Percentiles rank a stretch among this genome's conserved stretches.
phyloP scores from a whole-genome alignment of 768 basidiomycete species.

The Porphyrellus cyaneotinctus region DNA sequence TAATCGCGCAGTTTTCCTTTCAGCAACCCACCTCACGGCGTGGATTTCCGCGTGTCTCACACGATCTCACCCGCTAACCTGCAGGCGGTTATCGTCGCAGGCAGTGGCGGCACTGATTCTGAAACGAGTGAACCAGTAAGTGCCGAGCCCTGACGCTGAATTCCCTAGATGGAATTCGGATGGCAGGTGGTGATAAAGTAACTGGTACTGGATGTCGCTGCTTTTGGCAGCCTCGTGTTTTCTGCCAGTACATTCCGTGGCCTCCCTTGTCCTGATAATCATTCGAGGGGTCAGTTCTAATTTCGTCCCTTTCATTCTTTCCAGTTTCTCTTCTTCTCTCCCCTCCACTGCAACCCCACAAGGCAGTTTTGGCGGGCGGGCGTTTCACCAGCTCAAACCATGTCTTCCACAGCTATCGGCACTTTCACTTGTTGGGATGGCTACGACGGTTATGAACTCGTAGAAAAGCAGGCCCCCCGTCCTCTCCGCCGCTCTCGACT shows the following conservation, averaged over 20 bases:
- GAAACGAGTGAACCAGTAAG: background rate
- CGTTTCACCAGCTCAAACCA: conserved; percentile 13
- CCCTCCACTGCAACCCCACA: conserved; percentile 20
- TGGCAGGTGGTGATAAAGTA: conserved; percentile 23
- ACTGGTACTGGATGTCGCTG: conserved; percentile 21
- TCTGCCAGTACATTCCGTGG: conserved; percentile 22
- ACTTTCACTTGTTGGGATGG: conserved; percentile 34
- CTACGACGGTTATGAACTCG: conserved; percentile 27
- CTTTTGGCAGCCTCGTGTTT: conserved; percentile 36
- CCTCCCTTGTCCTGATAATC: conserved; percentile 31
- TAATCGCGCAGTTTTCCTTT: conserved; percentile 20
- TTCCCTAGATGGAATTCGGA: conserved; percentile 13
- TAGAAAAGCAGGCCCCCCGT: conserved; percentile 15
- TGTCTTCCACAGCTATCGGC: conserved; percentile 32
- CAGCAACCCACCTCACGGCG: conserved; percentile 15
- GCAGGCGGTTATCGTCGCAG: background rate
- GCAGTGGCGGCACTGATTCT: background rate
- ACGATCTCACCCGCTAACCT: background rate
- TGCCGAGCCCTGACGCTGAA: background rate
- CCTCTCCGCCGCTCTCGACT: conserved; percentile 22
- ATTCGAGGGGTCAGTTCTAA: conserved; percentile 27
- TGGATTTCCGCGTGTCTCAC: conserved; percentile 13
- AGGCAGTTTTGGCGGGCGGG: conserved; percentile 18
- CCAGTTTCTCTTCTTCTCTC: conserved; percentile 15
- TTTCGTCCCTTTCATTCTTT: conserved; percentile 16